Percentiles rank a stretch among this genome's conserved stretches.
Evolutionary conservation across 2,329 filamentous ascomycete genomes (phyloP).

Genomic region (Penicillium italicum): DNA sequence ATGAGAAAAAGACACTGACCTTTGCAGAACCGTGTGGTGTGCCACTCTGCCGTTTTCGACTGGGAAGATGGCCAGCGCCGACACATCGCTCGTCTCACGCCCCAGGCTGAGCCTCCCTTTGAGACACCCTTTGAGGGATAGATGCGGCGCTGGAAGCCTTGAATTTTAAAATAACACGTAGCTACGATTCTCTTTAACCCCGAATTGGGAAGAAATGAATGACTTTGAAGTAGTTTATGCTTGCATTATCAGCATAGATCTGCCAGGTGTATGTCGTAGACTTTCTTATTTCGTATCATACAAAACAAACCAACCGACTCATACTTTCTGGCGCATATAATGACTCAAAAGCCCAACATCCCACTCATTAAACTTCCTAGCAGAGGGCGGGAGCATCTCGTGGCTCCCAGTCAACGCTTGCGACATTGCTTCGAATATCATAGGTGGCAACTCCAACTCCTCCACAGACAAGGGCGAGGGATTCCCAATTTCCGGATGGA

Average conservation of each 20-base stretch:
- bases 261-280: not conserved
- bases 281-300: not conserved
- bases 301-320: not conserved
- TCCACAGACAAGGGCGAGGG: constrained; percentile 46
- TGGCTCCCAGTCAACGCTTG: constrained; percentile 41
- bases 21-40: constrained; percentile 64
- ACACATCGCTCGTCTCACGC: constrained; percentile 77
- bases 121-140: constrained; percentile 60
- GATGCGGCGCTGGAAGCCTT: not conserved
- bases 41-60: constrained; percentile 75
- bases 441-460: constrained; percentile 43
- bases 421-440: constrained; percentile 39
- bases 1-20: constrained; percentile 8
- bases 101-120: constrained; percentile 72
- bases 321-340: constrained; percentile 29
- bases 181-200: not conserved
- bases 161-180: not conserved
- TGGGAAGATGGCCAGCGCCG: constrained; percentile 76
- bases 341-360: constrained; percentile 52
- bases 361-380: constrained; percentile 54
- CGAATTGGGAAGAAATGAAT: not conserved
- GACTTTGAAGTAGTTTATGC: not conserved
- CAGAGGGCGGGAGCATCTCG: constrained; percentile 47
- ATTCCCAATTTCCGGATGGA: constrained; percentile 37
- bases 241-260: not conserved